phyloP scores from a whole-genome alignment of 257 asterid species.

The Salvia rosmarinus region DNA sequence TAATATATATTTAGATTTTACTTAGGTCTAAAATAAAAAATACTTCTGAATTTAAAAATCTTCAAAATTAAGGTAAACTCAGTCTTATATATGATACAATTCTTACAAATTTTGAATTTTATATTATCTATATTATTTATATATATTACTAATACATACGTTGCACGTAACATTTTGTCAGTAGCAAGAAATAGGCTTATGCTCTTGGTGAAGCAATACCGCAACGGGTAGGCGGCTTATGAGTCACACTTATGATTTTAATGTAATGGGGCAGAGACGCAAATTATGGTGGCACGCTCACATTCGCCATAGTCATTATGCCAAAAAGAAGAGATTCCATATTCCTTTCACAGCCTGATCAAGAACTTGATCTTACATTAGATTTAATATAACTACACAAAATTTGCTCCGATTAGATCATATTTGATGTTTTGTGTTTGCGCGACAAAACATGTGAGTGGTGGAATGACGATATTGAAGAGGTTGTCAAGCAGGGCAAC shows the following conservation, averaged over 20 bases:
- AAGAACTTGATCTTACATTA: constrained; percentile 57
- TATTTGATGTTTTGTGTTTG: neutral
- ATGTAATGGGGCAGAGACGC: constrained; percentile 58
- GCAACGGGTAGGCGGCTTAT: constrained; percentile 67
- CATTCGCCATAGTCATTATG: constrained; percentile 52
- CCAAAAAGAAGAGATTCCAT: constrained; percentile 50
- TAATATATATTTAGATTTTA: no score
- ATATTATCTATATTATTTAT: no score
- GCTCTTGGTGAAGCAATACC: constrained; percentile 34
- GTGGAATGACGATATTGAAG: constrained; percentile 67
- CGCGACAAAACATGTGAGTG: constrained; percentile 71
- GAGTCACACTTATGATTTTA: constrained; percentile 50
- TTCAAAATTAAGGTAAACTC: no score
- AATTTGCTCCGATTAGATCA: neutral
- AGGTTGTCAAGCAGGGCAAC: constrained; percentile 56
- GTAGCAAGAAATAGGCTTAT: neutral
- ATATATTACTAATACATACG: no score
- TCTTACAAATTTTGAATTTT: no score
- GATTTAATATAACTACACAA: neutral
- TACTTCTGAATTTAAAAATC: no score
- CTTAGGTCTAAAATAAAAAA: no score
- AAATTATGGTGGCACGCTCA: constrained; percentile 70
- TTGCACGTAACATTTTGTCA: no score
- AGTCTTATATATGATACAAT: no score
- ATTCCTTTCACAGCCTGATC: constrained; percentile 55